phyloP scores from a whole-genome alignment of 2,329 filamentous ascomycete genomes.

The Aureobasidium sp. region DNA sequence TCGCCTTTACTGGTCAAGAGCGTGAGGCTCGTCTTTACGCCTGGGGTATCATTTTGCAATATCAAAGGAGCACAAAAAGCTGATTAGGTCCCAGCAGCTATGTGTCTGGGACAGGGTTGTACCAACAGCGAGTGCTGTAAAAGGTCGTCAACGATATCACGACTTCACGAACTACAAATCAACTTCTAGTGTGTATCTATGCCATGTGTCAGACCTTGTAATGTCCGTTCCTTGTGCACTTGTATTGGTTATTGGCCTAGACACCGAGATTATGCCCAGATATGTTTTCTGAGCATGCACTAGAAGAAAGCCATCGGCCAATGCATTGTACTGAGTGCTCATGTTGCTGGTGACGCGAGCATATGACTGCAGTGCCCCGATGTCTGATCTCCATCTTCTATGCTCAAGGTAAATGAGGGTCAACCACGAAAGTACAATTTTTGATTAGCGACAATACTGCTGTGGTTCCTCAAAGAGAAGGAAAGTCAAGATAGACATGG shows the following conservation, averaged over 20 bases:
- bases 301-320: not conserved
- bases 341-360: not conserved
- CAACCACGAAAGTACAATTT: not conserved
- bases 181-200: not conserved
- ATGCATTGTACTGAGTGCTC: fast-evolving
- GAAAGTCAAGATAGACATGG: not conserved
- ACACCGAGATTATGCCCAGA: not conserved
- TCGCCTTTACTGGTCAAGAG: no score
- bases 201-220: not conserved
- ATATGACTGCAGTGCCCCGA: not conserved
- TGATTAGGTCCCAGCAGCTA: not conserved
- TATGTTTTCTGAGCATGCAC: not conserved
- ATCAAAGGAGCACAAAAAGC: not conserved
- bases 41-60: not conserved
- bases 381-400: no score
- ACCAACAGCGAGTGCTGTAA: not conserved
- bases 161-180: not conserved
- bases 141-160: not conserved
- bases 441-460: no score
- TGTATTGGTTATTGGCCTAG: not conserved
- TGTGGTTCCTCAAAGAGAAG: no score
- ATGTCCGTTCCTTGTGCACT: not conserved
- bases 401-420: not conserved
- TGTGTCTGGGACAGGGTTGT: not conserved
- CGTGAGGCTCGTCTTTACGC: not conserved